A percentile compares a stretch with the other conserved stretches of the same genome.
phyloP scores from a whole-genome alignment of 2,329 filamentous ascomycete species.

The Calonectria honghensis region DNA sequence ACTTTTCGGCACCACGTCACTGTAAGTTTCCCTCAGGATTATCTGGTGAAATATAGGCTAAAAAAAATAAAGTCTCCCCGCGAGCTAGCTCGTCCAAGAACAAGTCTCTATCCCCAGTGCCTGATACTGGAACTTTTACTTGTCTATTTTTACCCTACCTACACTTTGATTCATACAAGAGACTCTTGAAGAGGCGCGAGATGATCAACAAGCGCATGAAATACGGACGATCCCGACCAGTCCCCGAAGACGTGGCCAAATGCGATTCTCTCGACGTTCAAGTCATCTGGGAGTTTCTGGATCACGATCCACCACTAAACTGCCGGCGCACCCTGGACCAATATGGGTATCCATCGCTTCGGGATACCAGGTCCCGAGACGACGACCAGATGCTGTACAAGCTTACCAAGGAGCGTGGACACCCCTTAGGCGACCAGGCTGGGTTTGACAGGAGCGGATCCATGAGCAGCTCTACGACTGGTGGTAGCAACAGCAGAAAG shows the following conservation, averaged over 20 bases:
- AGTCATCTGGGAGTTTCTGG: conserved; percentile 78
- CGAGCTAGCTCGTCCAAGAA: conserved; percentile 56
- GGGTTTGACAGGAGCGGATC: conserved; percentile 57
- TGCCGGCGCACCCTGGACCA: conserved; percentile 78
- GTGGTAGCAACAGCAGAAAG: conserved; percentile 52
- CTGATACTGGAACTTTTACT: conserved; percentile 61
- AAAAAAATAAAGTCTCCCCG: conserved; percentile 58
- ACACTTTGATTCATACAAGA: conserved; percentile 79
- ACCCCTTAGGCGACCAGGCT: conserved; percentile 47
- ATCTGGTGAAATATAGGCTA: not conserved
- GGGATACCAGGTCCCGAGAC: conserved; percentile 76
- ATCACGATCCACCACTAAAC: conserved; percentile 77
- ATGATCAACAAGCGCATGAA: conserved; percentile 71
- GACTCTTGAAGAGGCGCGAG: conserved; percentile 73
- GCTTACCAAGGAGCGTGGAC: conserved; percentile 70
- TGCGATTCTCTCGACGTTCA: conserved; percentile 74
- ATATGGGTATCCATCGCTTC: conserved; percentile 77
- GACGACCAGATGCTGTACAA: conserved; percentile 82
- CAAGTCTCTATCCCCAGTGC: conserved; percentile 55
- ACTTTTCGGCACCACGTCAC: conserved; percentile 64
- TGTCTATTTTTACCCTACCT: conserved; percentile 76
- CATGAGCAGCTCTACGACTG: conserved; percentile 53
- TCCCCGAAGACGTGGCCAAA: conserved; percentile 72
- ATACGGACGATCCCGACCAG: conserved; percentile 73
- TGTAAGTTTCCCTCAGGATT: conserved; percentile 51